phyloP scores from a whole-genome alignment of 768 basidiomycete species.

The Termitomyces eurrhizus region DNA sequence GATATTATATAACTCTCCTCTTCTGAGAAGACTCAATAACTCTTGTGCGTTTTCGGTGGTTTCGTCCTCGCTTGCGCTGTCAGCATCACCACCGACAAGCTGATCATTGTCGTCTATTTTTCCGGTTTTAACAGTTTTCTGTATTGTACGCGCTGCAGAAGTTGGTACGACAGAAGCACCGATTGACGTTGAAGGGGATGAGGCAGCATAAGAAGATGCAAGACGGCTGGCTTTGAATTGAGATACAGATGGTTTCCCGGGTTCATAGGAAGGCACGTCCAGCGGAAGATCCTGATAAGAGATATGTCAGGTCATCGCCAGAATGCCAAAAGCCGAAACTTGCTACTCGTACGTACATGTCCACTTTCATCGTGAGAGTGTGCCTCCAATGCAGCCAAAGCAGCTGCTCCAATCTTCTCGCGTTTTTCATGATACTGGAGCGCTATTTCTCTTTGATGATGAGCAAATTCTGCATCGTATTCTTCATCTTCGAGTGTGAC shows the following conservation, averaged over 20 bases:
- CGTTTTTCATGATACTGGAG: constrained; percentile 68
- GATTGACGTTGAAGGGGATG: constrained; percentile 33
- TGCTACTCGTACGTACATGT: constrained; percentile 42
- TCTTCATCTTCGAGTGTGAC: constrained; percentile 42
- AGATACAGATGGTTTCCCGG: constrained; percentile 51
- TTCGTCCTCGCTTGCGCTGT: constrained; percentile 57
- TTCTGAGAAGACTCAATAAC: constrained; percentile 45
- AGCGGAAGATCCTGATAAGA: constrained; percentile 35
- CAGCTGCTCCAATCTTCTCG: constrained; percentile 48
- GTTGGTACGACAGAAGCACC: constrained; percentile 41
- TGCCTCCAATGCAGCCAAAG: constrained; percentile 46
- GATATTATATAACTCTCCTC: constrained; percentile 49
- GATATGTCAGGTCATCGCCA: neutral
- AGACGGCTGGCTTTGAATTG: constrained; percentile 61
- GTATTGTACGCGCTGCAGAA: constrained; percentile 43
- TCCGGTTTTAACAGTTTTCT: constrained; percentile 51
- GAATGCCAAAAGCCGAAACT: constrained; percentile 1
- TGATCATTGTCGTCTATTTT: constrained; percentile 45
- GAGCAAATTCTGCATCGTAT: constrained; percentile 56
- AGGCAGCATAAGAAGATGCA: constrained; percentile 42
- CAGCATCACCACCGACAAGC: constrained; percentile 48
- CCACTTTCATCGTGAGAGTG: constrained; percentile 41
- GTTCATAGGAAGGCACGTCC: constrained; percentile 36
- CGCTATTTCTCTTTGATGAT: constrained; percentile 72
- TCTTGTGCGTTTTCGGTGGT: constrained; percentile 45